A percentile compares a stretch with the other conserved stretches of the same genome.
Conservation (phyloP, 164 flowering plant species). For the Malania oleifera region DNA sequence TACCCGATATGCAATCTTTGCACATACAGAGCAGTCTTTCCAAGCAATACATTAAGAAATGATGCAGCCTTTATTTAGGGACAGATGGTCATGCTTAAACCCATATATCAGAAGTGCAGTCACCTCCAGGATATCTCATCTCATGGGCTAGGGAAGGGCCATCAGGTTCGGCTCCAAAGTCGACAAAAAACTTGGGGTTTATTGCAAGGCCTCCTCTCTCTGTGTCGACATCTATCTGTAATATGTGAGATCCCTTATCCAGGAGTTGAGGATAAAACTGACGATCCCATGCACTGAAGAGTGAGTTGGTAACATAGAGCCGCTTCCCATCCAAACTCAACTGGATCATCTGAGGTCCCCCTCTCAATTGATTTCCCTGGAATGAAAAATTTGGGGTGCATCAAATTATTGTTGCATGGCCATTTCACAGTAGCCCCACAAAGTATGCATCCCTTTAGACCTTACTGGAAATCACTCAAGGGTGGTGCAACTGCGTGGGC, state of each 20-base stretch:
- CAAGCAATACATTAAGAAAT: no score
- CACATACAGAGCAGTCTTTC: no score
- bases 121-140: slow-evolving; percentile 99
- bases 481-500: no score
- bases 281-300: slow-evolving; percentile 88
- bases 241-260: slow-evolving; percentile 86
- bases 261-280: slow-evolving; percentile 85
- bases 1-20: no score
- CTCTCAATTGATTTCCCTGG: slow-evolving; percentile 77
- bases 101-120: slow-evolving; percentile 99
- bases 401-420: background rate
- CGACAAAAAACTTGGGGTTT: slow-evolving; percentile 82
- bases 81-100: no score
- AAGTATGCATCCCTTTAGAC: no score
- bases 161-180: slow-evolving; percentile 84
- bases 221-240: slow-evolving; percentile 79
- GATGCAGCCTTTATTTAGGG: no score
- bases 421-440: no score
- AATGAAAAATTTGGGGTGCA: background rate
- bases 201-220: slow-evolving; percentile 78
- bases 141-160: slow-evolving; percentile 98
- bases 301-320: slow-evolving; percentile 87
- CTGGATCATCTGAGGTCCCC: slow-evolving; percentile 99
- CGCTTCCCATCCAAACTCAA: slow-evolving; percentile 93
- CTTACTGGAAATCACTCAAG: no score